Evolutionary conservation across 2,329 filamentous ascomycete species (phyloP), one percentile per base, ranked within the genome.

Genomic region (Colletotrichum aenigma): DNA sequence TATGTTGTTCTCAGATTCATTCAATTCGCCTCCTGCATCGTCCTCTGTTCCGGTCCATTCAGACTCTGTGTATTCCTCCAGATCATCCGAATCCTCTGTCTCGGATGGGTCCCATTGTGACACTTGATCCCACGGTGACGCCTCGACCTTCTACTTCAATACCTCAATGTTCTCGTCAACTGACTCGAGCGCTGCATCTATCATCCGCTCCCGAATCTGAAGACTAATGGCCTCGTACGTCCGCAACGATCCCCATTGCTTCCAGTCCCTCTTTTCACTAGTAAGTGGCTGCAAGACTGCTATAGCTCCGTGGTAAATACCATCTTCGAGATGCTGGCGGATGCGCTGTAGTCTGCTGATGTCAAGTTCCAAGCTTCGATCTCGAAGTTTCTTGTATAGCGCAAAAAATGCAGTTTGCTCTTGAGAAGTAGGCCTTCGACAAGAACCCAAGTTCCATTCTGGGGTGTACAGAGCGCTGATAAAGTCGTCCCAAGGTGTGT

Each of bases 161-260:
- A 65, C 6, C 10, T 38, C 74, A 15, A 74, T 15, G 2, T 65
- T 74, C 28, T 77, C 62, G 3, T 74, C 70, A 1, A 77, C n/a
- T 0, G 66, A 70, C 21, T 71, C 66, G 4, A 76, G 9, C 4
- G 70, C 76, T 1, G 32, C 66, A 1, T 74, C 55, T 62, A 66
- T 32, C 74, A 76, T 76, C 3, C 4, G 28, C 28, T 74, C 61
- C 13, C 62, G 32, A 21, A 74, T 3, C 26, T 77, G 76, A 3
- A 76, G 6, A 1, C 7, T 8, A 12, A 77, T 68, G 1, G 66
- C 28, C 26, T 68, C 62, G 7, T 76, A 77, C 4, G 76, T 77
- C 5, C 16, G 15, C 3, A 67, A 7, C 10, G 21, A 16, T 0
- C 21, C 48, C 34, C 15, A 16, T 7, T 26, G 60, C 7, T 30